phyloP scores from a whole-genome alignment of 495 filamentous ascomycete species.

The Lindgomyces ingoldianus region DNA sequence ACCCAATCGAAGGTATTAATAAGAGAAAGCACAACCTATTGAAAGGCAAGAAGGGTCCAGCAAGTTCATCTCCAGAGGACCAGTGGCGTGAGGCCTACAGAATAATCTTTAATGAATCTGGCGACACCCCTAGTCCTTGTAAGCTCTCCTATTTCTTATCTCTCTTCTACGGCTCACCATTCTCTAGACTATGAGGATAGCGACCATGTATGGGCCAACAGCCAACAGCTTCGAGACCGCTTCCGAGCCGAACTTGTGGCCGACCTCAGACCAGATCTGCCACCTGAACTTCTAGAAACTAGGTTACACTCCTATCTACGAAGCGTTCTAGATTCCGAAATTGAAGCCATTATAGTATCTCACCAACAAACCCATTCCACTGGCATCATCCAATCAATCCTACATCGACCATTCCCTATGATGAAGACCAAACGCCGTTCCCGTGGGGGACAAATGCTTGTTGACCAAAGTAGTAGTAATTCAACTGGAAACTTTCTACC shows the following conservation, averaged over 20 bases:
- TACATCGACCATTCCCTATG: not conserved
- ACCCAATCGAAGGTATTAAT: not conserved
- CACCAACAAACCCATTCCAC: not conserved
- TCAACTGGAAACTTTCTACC: too few species aligned
- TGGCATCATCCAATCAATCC: not conserved
- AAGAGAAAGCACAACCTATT: not conserved
- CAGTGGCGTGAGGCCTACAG: not conserved
- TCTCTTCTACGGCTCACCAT: not conserved
- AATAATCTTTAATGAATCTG: not conserved
- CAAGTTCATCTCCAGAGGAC: not conserved
- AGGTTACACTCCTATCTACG: not conserved
- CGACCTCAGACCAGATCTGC: not conserved
- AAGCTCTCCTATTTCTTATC: not conserved
- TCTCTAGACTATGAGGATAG: not conserved
- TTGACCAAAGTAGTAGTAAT: too few species aligned
- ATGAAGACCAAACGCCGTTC: not conserved
- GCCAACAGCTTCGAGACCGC: not conserved
- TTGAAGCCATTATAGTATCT: not conserved
- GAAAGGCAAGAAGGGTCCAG: not conserved
- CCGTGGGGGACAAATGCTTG: too few species aligned
- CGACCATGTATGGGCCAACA: not conserved
- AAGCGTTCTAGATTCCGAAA: not conserved
- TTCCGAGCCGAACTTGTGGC: not conserved
- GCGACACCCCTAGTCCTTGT: not conserved
- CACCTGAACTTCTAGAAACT: not conserved